phyloP scores from a whole-genome alignment of 192 early-diverging fungal species.

The Coemansia sp. region DNA sequence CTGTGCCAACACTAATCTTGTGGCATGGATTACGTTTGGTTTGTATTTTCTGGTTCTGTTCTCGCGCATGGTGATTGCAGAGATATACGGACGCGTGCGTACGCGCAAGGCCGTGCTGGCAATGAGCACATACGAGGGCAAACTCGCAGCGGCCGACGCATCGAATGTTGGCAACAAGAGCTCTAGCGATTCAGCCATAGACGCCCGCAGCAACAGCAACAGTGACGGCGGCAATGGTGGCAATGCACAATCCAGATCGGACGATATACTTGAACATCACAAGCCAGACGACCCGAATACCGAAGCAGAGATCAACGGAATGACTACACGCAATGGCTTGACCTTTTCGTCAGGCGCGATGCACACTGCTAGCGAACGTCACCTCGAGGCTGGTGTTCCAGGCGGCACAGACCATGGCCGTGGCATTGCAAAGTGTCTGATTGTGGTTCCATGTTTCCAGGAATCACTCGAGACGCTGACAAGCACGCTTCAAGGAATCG shows the following conservation, averaged over 20 bases:
- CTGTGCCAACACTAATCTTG: slow-evolving; percentile 54
- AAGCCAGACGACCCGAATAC: background rate
- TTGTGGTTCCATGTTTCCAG: slow-evolving; percentile 45
- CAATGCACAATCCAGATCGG: background rate
- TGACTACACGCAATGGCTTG: background rate
- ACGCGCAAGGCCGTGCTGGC: slow-evolving; percentile 33
- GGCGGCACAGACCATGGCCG: background rate
- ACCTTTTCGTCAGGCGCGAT: background rate
- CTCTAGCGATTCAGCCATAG: background rate
- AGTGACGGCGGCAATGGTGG: background rate
- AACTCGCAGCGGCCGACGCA: slow-evolving; percentile 5
- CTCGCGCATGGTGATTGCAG: slow-evolving; percentile 32
- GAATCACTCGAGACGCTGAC: slow-evolving; percentile 42
- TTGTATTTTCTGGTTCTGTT: slow-evolving; percentile 44
- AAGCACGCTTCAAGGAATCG: slow-evolving; percentile 42
- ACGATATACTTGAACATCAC: background rate
- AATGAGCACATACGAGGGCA: slow-evolving; percentile 1
- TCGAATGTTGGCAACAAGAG: background rate
- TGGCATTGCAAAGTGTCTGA: slow-evolving; percentile 27
- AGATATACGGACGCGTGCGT: slow-evolving; percentile 32
- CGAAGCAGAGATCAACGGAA: background rate
- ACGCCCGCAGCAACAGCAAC: background rate
- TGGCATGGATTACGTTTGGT: slow-evolving; percentile 53
- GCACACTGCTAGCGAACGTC: slow-evolving; percentile 3
- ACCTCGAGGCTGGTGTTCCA: slow-evolving; percentile 14